Conservation (phyloP, 2,329 filamentous ascomycete genomes). For the Fonsecaea monophora region DNA sequence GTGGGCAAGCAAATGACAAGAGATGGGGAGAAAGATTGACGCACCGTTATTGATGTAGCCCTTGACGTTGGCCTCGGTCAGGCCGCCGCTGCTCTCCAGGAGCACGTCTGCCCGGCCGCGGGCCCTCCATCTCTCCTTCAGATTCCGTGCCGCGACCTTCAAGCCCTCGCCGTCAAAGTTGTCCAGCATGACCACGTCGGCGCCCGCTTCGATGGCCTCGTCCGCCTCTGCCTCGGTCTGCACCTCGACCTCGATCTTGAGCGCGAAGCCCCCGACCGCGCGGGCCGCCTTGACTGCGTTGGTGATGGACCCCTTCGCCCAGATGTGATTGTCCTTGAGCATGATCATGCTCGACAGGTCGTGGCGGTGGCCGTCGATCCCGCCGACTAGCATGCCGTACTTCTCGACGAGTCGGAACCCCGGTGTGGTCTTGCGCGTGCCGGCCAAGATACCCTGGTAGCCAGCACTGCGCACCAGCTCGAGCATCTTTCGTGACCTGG, state of each 20-base stretch:
- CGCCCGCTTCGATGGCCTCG: constrained; percentile 87
- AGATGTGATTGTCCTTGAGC: constrained; percentile 99
- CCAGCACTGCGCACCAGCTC: constrained; percentile 67
- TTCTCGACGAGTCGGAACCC: constrained; percentile 96
- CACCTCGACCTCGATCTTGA: constrained; percentile 97
- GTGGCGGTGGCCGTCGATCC: constrained; percentile 88
- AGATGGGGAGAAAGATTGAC: constrained; percentile 43
- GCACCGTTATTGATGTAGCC: constrained; percentile 77
- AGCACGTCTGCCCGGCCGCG: constrained; percentile 70
- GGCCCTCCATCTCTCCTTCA: constrained; percentile 81
- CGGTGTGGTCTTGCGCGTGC: constrained; percentile 95
- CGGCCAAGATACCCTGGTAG: constrained; percentile 84
- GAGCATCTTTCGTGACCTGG: constrained; percentile 65
- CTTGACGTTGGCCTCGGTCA: constrained; percentile 83
- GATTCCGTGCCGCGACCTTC: constrained; percentile 71
- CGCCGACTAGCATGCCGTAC: constrained; percentile 95
- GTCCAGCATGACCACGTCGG: constrained; percentile 96
- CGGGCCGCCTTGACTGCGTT: constrained; percentile 85
- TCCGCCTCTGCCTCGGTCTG: constrained; percentile 86
- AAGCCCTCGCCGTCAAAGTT: constrained; percentile 87
- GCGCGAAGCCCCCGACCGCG: constrained; percentile 81
- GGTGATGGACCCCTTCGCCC: constrained; percentile 75
- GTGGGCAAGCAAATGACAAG: too few relatives aligned
- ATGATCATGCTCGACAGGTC: constrained; percentile 96
- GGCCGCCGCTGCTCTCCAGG: constrained; percentile 89